These are phyloP conservation scores for Ploettnerulaceae sp. DNA, from an alignment of 2,329 filamentous ascomycete species.

Conservation along the genomic window DNA sequence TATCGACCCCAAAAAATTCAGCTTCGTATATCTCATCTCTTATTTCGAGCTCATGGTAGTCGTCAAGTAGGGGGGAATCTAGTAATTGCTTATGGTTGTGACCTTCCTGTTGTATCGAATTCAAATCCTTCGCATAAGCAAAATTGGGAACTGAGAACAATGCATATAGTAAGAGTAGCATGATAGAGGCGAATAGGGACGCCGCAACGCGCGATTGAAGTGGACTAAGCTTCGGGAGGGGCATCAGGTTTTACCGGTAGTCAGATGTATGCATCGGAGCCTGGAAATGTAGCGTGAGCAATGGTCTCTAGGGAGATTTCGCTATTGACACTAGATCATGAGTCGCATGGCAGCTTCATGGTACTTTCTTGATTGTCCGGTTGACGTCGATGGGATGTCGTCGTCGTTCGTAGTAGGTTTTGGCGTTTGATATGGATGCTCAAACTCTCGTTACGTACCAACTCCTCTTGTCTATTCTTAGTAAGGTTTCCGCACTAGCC, in stretches of 20 bases:
- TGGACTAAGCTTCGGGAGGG: slow-evolving; percentile 51
- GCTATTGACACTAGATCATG: not conserved
- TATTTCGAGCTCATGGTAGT: slow-evolving; percentile 32
- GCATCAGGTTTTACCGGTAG: slow-evolving; percentile 27
- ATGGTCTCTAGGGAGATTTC: not conserved
- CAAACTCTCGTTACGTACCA: slow-evolving; percentile 11
- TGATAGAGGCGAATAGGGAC: slow-evolving; percentile 55
- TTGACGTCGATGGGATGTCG: slow-evolving; percentile 11
- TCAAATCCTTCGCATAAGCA: slow-evolving; percentile 57
- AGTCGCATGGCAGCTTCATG: not conserved
- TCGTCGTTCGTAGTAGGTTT: slow-evolving; percentile 7
- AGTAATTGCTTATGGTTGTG: slow-evolving; percentile 44
- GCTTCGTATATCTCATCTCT: slow-evolving; percentile 48
- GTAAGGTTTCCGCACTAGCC: not conserved
- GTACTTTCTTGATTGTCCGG: not conserved
- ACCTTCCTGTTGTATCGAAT: slow-evolving; percentile 40
- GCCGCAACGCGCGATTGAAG: slow-evolving; percentile 69
- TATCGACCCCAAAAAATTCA: slow-evolving; percentile 56
- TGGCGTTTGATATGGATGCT: slow-evolving; percentile 12
- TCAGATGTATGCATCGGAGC: slow-evolving; percentile 18
- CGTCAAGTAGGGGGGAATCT: slow-evolving; percentile 33
- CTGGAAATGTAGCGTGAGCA: not conserved
- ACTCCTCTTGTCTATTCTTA: slow-evolving; percentile 15
- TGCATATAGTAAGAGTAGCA: slow-evolving; percentile 57
- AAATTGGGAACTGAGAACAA: slow-evolving; percentile 53